These are phyloP conservation scores for Stereocaulon alpinum DNA, from an alignment of 495 filamentous ascomycete genomes.

Conservation along the genomic window DNA sequence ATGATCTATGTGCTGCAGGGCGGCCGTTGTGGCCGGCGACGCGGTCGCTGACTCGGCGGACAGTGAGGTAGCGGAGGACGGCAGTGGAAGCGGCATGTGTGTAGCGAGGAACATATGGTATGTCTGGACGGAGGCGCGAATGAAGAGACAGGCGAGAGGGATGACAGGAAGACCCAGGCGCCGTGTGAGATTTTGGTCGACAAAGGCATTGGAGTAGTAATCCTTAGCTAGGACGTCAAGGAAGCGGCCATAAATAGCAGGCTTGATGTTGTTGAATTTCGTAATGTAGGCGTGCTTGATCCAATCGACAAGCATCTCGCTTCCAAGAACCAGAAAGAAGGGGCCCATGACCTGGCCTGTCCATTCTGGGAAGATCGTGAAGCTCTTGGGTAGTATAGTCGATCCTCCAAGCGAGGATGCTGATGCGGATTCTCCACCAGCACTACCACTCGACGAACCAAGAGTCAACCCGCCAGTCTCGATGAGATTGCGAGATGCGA, in stretches of 20 bases:
- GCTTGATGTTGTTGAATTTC: slow-evolving; percentile 96
- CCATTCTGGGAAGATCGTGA: slow-evolving; percentile 81
- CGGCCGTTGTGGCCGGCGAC: slow-evolving; percentile 58
- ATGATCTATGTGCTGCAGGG: slow-evolving; percentile 59
- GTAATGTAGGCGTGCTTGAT: slow-evolving; percentile 94
- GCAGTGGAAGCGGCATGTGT: slow-evolving; percentile 61
- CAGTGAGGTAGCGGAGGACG: slow-evolving; percentile 53
- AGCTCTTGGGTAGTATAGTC: slow-evolving; percentile 71
- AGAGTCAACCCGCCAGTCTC: slow-evolving; percentile 64
- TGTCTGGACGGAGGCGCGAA: slow-evolving; percentile 86
- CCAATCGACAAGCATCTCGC: slow-evolving; percentile 96
- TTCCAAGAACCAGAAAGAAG: slow-evolving; percentile 84
- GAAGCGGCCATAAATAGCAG: slow-evolving; percentile 77
- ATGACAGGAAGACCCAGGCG: slow-evolving; percentile 87
- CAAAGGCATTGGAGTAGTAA: slow-evolving; percentile 94
- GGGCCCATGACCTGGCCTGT: slow-evolving; percentile 82
- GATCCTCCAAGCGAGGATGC: slow-evolving; percentile 40
- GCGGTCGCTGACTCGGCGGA: slow-evolving; percentile 48
- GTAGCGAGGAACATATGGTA: slow-evolving; percentile 97
- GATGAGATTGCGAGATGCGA: slow-evolving; percentile 87
- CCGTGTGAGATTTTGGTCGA: slow-evolving; percentile 77
- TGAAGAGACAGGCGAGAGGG: slow-evolving; percentile 87
- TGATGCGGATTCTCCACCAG: slow-evolving; percentile 30
- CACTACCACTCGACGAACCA: slow-evolving; percentile 12
- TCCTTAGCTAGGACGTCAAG: slow-evolving; percentile 91